These are phyloP conservation scores for Alternaria gaisen DNA, from an alignment of 2,329 filamentous ascomycete species.

Conservation along the genomic window DNA sequence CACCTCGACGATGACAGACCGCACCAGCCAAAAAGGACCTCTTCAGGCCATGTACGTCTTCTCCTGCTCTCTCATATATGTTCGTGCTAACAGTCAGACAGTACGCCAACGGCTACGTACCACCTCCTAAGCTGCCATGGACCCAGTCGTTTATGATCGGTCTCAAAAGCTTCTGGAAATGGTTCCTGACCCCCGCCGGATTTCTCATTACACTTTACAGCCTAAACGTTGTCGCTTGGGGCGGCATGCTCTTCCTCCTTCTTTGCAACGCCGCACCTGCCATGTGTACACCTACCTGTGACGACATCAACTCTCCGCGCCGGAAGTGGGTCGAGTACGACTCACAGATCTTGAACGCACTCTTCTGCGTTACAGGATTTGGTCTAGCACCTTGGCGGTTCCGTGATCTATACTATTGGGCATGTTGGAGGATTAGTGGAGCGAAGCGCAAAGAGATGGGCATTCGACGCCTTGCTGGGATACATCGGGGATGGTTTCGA, in stretches of 20 bases:
- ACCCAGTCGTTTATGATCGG: slow-evolving; percentile 67
- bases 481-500: slow-evolving; percentile 79
- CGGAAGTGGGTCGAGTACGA: slow-evolving; percentile 86
- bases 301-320: slow-evolving; percentile 78
- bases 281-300: slow-evolving; percentile 76
- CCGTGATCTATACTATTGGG: slow-evolving; percentile 77
- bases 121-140: slow-evolving; percentile 60
- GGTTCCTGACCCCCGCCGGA: slow-evolving; percentile 76
- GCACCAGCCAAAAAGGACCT: slow-evolving; percentile 21
- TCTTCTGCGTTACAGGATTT: slow-evolving; percentile 89
- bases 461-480: slow-evolving; percentile 74
- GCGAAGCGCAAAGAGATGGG: slow-evolving; percentile 58
- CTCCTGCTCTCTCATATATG: neutral
- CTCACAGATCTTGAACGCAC: slow-evolving; percentile 81
- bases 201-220: slow-evolving; percentile 82
- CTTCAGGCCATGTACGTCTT: slow-evolving; percentile 30
- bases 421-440: slow-evolving; percentile 67
- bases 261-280: slow-evolving; percentile 77
- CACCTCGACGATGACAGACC: slow-evolving; percentile 21
- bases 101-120: slow-evolving; percentile 54
- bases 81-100: slow-evolving; percentile 11
- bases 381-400: slow-evolving; percentile 86
- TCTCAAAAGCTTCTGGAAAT: slow-evolving; percentile 72
- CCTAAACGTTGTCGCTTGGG: slow-evolving; percentile 86
- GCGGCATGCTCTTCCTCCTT: slow-evolving; percentile 87